A percentile compares a stretch with the other conserved stretches of the same genome.
Conservation (phyloP, 352 stramenopile genomes). For the Phytophthora lateralis region DNA sequence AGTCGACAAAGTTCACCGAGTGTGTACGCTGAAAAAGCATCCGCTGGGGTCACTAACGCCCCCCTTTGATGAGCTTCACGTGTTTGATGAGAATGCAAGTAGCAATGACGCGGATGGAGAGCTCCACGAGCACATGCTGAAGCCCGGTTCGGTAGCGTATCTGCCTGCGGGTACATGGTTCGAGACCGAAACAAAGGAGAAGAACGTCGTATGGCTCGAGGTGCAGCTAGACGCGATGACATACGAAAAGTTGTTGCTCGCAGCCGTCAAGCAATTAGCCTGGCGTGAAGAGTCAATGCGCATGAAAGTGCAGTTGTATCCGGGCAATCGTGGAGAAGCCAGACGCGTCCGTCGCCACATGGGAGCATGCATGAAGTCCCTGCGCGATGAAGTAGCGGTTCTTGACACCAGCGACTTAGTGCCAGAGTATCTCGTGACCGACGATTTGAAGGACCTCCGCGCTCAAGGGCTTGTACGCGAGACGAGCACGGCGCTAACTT, state of each 20-base stretch:
- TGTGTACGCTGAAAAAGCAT: slow-evolving; percentile 7
- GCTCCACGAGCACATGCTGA: slow-evolving; percentile 18
- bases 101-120: background rate
- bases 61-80: slow-evolving; percentile 20
- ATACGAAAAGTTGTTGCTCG: slow-evolving; percentile 29
- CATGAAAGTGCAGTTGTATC: slow-evolving; percentile 17
- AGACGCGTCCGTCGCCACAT: slow-evolving; percentile 20
- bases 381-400: slow-evolving; percentile 15
- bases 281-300: slow-evolving; percentile 35
- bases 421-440: slow-evolving; percentile 37
- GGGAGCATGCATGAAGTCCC: slow-evolving; percentile 24
- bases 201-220: slow-evolving; percentile 46
- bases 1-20: slow-evolving; percentile 25
- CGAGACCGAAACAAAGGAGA: slow-evolving; percentile 23
- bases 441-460: slow-evolving; percentile 26
- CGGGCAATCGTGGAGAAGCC: slow-evolving; percentile 7
- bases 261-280: slow-evolving; percentile 40
- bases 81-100: slow-evolving; percentile 32
- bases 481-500: background rate
- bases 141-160: slow-evolving; percentile 55
- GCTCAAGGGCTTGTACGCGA: slow-evolving; percentile 8
- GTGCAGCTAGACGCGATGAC: slow-evolving; percentile 38
- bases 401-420: slow-evolving; percentile 39
- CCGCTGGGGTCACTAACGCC: slow-evolving; percentile 4
- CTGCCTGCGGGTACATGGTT: slow-evolving; percentile 63